phyloP scores from a whole-genome alignment of 1,139 yeast species.

The Taphrina confusa region DNA sequence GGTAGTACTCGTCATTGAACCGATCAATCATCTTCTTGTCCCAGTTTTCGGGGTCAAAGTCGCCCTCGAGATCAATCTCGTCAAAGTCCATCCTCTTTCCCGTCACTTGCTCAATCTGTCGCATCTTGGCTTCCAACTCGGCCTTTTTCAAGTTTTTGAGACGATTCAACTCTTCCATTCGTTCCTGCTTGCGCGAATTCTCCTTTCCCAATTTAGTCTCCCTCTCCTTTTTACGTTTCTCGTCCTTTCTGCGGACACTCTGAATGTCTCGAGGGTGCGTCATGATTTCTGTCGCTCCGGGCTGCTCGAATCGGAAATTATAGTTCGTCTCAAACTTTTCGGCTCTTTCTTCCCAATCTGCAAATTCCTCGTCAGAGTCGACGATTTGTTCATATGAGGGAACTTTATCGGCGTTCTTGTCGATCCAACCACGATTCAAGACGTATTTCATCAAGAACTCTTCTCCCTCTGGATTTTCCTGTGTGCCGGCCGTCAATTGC shows the following conservation, averaged over 20 bases:
- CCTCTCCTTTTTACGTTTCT: slow-evolving; percentile 78
- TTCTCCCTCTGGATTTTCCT: slow-evolving; percentile 32
- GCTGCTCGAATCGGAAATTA: slow-evolving; percentile 89
- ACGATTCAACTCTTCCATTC: slow-evolving; percentile 65
- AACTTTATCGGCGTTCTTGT: slow-evolving; percentile 31
- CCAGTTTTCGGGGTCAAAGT: slow-evolving; percentile 91
- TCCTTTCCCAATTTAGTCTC: slow-evolving; percentile 64
- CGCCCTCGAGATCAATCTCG: slow-evolving; percentile 75
- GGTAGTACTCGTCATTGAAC: slow-evolving; percentile 77
- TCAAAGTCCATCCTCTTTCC: slow-evolving; percentile 59
- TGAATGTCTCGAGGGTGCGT: slow-evolving; percentile 91
- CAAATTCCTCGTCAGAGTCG: slow-evolving; percentile 66
- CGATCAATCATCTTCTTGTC: slow-evolving; percentile 81
- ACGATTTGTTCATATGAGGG: slow-evolving; percentile 49
- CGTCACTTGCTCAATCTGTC: slow-evolving; percentile 75
- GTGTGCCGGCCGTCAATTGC: slow-evolving; percentile 52
- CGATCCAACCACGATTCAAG: slow-evolving; percentile 38
- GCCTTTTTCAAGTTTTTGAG: slow-evolving; percentile 75
- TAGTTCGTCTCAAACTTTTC: slow-evolving; percentile 90
- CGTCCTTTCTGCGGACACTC: slow-evolving; percentile 78
- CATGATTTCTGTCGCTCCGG: slow-evolving; percentile 78
- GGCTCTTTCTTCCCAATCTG: slow-evolving; percentile 86
- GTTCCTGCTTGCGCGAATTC: slow-evolving; percentile 56
- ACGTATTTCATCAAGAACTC: slow-evolving; percentile 36
- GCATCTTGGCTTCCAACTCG: slow-evolving; percentile 73